Base-by-base conservation (phyloP, 164 flowering plant species). In the Dillenia suffruticosa region DNA sequence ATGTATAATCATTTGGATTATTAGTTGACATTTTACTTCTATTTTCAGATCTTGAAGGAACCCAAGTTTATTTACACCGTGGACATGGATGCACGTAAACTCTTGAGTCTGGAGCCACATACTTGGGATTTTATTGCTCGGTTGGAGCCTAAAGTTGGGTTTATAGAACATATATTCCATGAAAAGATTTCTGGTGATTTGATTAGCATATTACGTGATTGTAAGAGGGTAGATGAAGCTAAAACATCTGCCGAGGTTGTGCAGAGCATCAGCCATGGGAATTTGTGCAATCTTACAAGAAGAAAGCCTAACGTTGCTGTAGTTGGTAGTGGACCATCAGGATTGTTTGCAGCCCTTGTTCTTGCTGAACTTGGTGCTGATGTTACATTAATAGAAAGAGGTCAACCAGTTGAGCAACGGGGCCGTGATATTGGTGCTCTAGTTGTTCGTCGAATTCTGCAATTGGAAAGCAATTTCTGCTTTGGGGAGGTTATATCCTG, bases 361-460 rank as follows among this genome's bases (percentile, higher is more conserved):
- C 98, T 95, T 65, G 97, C 85, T 17, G 99, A 92, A 78, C 79
- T 87, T 78, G 99, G 97, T 67, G 98, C 93, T 40, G 92, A 92
- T 63, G 98, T 95, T 66, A 85, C 92, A 40, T 55, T 95, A 51
- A 71, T 95, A 57, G 99, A 95, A 79, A 84, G 98, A 76, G 99
- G 99, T 48, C 84, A 87, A 74, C 75, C 97, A 52, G 99, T 95
- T 70, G 99, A 95, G 63, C 81, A 82, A 69, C 86, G 99, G 66
- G 98, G 99, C 26, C 90, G 98, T 67, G 98, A 95, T 62, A 92
- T 95, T 72, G 99, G 99, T 47, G 90, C 97, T 59, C 70, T 95
- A 66, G 86, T 90, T 24, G 96, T 88, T 72, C 96, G 98, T 44
- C 79, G 81, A 22, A 77, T 92, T 61, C 75, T 92, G 65, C 87